Evolutionary conservation across 352 stramenopile genomes (phyloP).

Genomic region (Pythium angustatum): DNA sequence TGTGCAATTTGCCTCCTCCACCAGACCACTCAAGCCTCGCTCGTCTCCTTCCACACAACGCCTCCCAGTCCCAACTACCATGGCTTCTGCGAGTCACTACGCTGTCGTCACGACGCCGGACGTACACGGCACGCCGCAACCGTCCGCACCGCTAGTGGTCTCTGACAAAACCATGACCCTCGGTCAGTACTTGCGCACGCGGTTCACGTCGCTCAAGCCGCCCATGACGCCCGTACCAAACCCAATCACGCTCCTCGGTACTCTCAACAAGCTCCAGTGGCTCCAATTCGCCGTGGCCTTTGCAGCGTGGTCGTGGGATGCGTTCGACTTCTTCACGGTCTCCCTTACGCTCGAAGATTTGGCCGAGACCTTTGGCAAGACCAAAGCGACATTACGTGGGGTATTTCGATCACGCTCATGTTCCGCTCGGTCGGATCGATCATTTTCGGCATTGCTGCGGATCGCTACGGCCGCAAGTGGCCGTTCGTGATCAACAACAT

Average conservation of each 20-base stretch:
- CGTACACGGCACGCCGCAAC: slow-evolving; percentile 3
- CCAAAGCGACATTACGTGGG: slow-evolving; percentile 52
- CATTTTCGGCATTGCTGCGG: slow-evolving; percentile 44
- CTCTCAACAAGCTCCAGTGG: slow-evolving; percentile 13
- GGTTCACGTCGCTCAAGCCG: slow-evolving; percentile 38
- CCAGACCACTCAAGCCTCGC: background rate
- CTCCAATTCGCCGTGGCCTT: slow-evolving; percentile 26
- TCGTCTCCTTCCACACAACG: background rate
- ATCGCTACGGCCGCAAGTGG: slow-evolving; percentile 36
- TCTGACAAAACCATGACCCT: slow-evolving; percentile 9
- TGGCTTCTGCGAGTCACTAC: slow-evolving; percentile 12
- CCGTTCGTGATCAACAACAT: slow-evolving; percentile 14
- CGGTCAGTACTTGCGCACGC: slow-evolving; percentile 4
- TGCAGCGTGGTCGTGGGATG: slow-evolving; percentile 47
- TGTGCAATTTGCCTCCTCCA: slow-evolving; percentile 8
- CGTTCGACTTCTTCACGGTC: slow-evolving; percentile 60
- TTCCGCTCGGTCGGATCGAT: slow-evolving; percentile 41
- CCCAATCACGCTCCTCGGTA: slow-evolving; percentile 7
- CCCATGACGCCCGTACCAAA: slow-evolving; percentile 9
- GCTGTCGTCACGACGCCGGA: slow-evolving; percentile 17
- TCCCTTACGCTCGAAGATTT: slow-evolving; percentile 48
- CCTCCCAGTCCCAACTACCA: background rate
- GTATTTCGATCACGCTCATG: slow-evolving; percentile 58
- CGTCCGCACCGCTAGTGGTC: background rate
- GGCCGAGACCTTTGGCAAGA: slow-evolving; percentile 43